phyloP scores from a whole-genome alignment of 2,329 filamentous ascomycete species.

The Ascochyta pisi region DNA sequence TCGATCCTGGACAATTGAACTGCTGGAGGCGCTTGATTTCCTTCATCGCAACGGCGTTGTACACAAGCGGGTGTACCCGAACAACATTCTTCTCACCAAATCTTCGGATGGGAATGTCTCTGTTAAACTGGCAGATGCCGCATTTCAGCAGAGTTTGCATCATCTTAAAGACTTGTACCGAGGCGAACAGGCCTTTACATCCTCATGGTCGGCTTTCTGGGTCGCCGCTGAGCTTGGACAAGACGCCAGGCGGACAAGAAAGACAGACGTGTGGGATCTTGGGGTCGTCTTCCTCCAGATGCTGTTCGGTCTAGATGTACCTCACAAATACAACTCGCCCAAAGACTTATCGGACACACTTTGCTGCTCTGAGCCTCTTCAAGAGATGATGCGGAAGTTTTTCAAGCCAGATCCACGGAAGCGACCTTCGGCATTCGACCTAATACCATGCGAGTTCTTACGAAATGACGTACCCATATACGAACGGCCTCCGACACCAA shows the following conservation, averaged over 20 bases:
- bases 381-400: constrained; percentile 81
- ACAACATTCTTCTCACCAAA: constrained; percentile 79
- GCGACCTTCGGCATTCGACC: constrained; percentile 79
- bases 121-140: constrained; percentile 76
- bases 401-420: constrained; percentile 87
- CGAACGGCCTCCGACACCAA: constrained; percentile 40
- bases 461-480: constrained; percentile 57
- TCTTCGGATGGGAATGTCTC: constrained; percentile 69
- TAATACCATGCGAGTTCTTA: constrained; percentile 65
- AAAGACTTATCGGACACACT: constrained; percentile 74
- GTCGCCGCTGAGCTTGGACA: constrained; percentile 76
- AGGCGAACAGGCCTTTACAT: constrained; percentile 60
- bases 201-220: constrained; percentile 82
- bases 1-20: constrained; percentile 87
- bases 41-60: constrained; percentile 84
- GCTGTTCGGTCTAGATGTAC: constrained; percentile 82
- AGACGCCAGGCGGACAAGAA: constrained; percentile 66
- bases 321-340: constrained; percentile 80
- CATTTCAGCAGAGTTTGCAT: constrained; percentile 73
- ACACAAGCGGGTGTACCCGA: constrained; percentile 81
- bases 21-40: constrained; percentile 87
- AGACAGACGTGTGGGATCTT: constrained; percentile 95
- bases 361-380: constrained; percentile 74
- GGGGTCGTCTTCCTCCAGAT: constrained; percentile 92
- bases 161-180: constrained; percentile 62